Evolutionary conservation across 2,329 filamentous ascomycete species (phyloP), one percentile per base, ranked within the genome.

Genomic region (Torrubiella hemipterigena): DNA sequence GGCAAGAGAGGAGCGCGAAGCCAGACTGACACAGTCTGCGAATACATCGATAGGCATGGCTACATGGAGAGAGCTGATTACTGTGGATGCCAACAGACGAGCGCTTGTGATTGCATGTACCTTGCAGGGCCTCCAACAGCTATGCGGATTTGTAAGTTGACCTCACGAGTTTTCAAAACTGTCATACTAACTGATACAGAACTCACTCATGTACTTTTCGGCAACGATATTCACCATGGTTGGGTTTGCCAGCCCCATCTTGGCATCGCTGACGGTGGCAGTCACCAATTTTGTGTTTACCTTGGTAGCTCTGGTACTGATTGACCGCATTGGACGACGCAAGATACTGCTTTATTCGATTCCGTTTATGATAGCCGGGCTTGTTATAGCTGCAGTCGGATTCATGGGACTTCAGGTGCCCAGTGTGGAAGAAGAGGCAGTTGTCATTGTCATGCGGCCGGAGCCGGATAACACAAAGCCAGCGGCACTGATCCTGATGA

Each of bases 141-240:
- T 93, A 1, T 91, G 82, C 46, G 86, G 83, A 2, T 91, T 91
- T 54, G 73, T 77, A 55, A 54, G 72, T 17, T 19, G 24, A 39
- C 21, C n/a, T 17, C 11, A 12, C n/a, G 17, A 12, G 5, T 10
- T 6, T 19, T 29, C n/a, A 4, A 11, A 3, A n/a, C 16, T 9
- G n/a, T 20, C 6, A 29, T 13, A 12, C 23, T 27, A 23, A 36
- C 22, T 15, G 14, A 14, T 16, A 17, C 41, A 77, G 71, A 93
- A 94, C 58, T 86, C 81, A 9, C 64, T 94, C 18, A 93, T 93
- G 84, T 93, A 93, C 55, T 93, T 85, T 50, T 85, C 81, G 1
- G 81, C 81, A 4, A 86, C 81, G 7, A 84, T 89, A 18, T 89
- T 89, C 49, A 69, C 72, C 3, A 66, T 85, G 19, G 68, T 93